Evolutionary conservation across 257 asterid genomes (phyloP).

Genomic region (Asclepias syriaca): DNA sequence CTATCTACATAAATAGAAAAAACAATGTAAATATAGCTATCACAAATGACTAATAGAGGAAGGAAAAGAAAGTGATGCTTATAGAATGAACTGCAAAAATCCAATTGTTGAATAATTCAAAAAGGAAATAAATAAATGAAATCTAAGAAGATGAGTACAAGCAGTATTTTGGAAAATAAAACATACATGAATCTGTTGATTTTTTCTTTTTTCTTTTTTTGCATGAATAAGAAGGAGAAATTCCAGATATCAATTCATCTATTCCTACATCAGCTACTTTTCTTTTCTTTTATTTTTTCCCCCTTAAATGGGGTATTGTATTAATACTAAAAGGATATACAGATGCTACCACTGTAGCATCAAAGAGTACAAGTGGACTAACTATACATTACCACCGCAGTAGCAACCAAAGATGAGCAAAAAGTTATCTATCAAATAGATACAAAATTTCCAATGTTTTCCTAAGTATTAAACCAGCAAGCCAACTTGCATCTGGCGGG

Average conservation of each 20-base stretch:
- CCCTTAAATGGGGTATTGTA: too few species aligned
- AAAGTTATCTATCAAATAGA: too few species aligned
- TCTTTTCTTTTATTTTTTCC: too few species aligned
- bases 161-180: background rate
- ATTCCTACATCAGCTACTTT: background rate
- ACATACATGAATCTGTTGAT: background rate
- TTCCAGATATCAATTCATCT: slow-evolving; percentile 1
- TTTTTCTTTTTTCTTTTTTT: slow-evolving; percentile 23
- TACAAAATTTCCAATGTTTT: too few species aligned
- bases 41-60: background rate
- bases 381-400: too few species aligned
- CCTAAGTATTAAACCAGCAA: too few species aligned
- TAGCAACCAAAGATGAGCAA: too few species aligned
- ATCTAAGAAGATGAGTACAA: background rate
- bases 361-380: too few species aligned
- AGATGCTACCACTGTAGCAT: too few species aligned
- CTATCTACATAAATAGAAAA: background rate
- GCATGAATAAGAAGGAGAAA: slow-evolving; percentile 17
- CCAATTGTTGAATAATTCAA: background rate
- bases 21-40: background rate
- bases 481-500: too few species aligned
- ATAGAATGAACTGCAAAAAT: background rate
- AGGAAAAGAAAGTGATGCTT: background rate
- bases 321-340: too few species aligned
- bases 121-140: background rate